Evolutionary conservation across 2,329 filamentous ascomycete genomes (phyloP).

Genomic region (Monosporascus sp.): DNA sequence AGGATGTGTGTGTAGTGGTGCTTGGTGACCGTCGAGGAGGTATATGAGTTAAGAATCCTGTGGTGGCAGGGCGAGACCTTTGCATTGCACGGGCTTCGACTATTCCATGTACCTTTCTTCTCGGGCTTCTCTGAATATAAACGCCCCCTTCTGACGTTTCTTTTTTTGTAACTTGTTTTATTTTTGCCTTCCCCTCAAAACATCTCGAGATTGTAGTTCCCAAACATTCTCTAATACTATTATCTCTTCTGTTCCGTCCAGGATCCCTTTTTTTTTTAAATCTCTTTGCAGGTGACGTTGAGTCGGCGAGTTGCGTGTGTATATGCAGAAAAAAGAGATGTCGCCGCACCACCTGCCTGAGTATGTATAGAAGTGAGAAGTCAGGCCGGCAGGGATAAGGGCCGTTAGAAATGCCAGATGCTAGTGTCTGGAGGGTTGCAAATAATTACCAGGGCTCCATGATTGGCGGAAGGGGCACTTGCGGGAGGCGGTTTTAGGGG

Average conservation of each 20-base stretch:
- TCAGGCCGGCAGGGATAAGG: slow-evolving; percentile 23
- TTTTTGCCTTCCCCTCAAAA: slow-evolving; percentile 3
- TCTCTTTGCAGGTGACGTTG: slow-evolving; percentile 11
- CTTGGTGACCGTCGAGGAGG: slow-evolving; percentile 8
- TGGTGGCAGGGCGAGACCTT: slow-evolving; percentile 21
- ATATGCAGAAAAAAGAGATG: slow-evolving; percentile 17
- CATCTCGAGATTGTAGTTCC: slow-evolving; percentile 2
- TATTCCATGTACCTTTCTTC: slow-evolving; percentile 23
- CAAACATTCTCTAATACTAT: slow-evolving; percentile 3
- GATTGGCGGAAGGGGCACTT: slow-evolving; percentile 12
- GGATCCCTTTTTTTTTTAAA: slow-evolving; percentile 9
- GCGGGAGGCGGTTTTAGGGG: neutral
- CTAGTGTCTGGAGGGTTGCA: slow-evolving; percentile 25
- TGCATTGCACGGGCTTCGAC: slow-evolving; percentile 23
- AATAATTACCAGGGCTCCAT: slow-evolving; percentile 26
- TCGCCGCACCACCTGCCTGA: slow-evolving; percentile 10
- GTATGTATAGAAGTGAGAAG: slow-evolving; percentile 10
- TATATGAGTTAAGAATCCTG: slow-evolving; percentile 20
- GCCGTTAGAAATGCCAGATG: slow-evolving; percentile 24
- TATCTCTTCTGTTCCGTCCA: slow-evolving; percentile 8
- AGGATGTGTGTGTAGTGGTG: slow-evolving; percentile 8
- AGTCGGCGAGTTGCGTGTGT: slow-evolving; percentile 20
- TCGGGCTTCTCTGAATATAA: slow-evolving; percentile 12
- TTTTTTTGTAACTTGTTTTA: slow-evolving; percentile 8
- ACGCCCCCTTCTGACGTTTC: slow-evolving; percentile 9